Evolutionary conservation across 1,139 yeast genomes (phyloP).

Genomic region (Candida smagusa): DNA sequence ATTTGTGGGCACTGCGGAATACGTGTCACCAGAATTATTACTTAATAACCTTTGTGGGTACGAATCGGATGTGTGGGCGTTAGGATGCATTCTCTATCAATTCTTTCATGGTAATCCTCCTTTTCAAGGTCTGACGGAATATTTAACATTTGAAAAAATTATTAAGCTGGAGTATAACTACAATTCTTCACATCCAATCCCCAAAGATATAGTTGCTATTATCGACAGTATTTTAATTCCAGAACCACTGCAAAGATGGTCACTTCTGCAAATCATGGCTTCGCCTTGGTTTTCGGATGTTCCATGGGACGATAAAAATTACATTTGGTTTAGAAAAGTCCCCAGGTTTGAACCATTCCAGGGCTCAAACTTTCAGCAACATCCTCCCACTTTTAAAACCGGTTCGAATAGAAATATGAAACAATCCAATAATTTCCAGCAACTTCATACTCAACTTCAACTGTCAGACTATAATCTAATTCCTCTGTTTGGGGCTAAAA

Average conservation of each 20-base stretch:
- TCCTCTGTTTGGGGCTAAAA: slow-evolving; percentile 28
- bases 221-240: slow-evolving; percentile 65
- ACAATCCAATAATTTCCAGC: slow-evolving; percentile 40
- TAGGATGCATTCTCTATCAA: slow-evolving; percentile 91
- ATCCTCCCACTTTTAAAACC: slow-evolving; percentile 28
- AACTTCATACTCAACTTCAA: slow-evolving; percentile 41
- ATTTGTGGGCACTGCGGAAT: slow-evolving; percentile 55
- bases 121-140: slow-evolving; percentile 93
- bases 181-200: slow-evolving; percentile 72
- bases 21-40: slow-evolving; percentile 90
- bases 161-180: slow-evolving; percentile 79
- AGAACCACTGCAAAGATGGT: slow-evolving; percentile 31
- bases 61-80: slow-evolving; percentile 93
- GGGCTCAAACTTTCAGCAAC: slow-evolving; percentile 27
- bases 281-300: slow-evolving; percentile 39
- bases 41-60: slow-evolving; percentile 82
- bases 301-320: slow-evolving; percentile 41
- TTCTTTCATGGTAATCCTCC: slow-evolving; percentile 95
- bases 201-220: slow-evolving; percentile 58
- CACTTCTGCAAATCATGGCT: slow-evolving; percentile 34
- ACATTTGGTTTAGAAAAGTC: slow-evolving; percentile 45
- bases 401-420: slow-evolving; percentile 39
- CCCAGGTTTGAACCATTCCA: slow-evolving; percentile 51
- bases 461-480: slow-evolving; percentile 32
- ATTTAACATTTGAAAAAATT: slow-evolving; percentile 89